Base-by-base conservation (phyloP, 2,329 filamentous ascomycete species). In the Sordariomycetes sp. region DNA sequence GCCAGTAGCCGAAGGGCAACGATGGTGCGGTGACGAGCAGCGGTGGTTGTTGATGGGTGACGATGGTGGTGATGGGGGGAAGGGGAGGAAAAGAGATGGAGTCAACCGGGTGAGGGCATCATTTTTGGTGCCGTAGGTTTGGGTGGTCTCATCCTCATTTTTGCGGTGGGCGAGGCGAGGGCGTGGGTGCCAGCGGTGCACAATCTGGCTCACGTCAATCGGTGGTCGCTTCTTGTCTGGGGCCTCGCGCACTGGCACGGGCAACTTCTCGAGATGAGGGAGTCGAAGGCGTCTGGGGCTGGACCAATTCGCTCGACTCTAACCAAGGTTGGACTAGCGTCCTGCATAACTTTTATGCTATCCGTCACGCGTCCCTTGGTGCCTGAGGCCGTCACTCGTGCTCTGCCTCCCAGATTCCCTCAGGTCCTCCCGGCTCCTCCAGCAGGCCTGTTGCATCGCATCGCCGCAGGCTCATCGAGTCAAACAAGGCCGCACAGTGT, bases 121-220 rank as follows among this genome's bases (percentile, higher is more conserved):
- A 33, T 33, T 38, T 38, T 34, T 19, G 26, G 33, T 29, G 33
- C 26, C 33, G 23, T 21, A 20, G 33, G 16, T 24, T 31, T 36
- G n/a, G 36, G 36, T 39, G 37, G 37, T 39, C 37, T 39, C 37
- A 39, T 39, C 37, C 37, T 39, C 37, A 39, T 39, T 39, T 38
- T 39, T n/a, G n/a, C n/a, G n/a, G n/a, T n/a, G n/a, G n/a, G n/a
- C n/a, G n/a, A n/a, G n/a, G n/a, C n/a, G n/a, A n/a, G n/a, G n/a
- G n/a, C n/a, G n/a, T n/a, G n/a, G 36, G 36, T 21, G 31, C 31
- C 31, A 16, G 31, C 18, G 20, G 33, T 27, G 33, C 33, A 35
- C 33, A 35, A 35, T 33, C n/a, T n/a, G n/a, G n/a, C n/a, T n/a
- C n/a, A n/a, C 15, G 20, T 33, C 31, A 24, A 26, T 33, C 10